Conservation (phyloP, 208 protist species). For the Acanthamoeba royreba region DNA sequence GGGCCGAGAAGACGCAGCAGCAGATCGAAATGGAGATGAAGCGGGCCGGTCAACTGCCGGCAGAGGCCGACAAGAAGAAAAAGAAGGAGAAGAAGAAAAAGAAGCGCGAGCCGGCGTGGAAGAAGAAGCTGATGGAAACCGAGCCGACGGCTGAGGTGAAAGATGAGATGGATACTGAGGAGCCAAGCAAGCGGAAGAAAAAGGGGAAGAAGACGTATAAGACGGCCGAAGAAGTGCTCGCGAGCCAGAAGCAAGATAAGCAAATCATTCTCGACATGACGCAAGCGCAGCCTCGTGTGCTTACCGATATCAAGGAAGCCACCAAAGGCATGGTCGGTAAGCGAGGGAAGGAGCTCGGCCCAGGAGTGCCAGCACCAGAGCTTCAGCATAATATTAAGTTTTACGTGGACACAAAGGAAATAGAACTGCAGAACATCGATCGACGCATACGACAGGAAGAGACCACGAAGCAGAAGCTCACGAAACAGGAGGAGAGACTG, state of each 20-base stretch:
- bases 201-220: not conserved
- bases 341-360: not conserved
- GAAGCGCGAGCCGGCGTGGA: not conserved
- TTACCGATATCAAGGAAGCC: not conserved
- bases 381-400: conserved; percentile 45
- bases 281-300: conserved; percentile 3
- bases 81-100: conserved; percentile 7
- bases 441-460: not conserved
- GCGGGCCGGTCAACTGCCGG: not conserved
- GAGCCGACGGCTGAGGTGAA: not conserved
- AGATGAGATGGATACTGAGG: not conserved
- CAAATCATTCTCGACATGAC: conserved; percentile 41
- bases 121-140: not conserved
- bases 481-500: not conserved
- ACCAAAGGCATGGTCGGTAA: not conserved
- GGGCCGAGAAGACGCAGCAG: conserved; percentile 7
- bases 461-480: not conserved
- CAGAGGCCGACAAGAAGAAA: not conserved
- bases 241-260: not conserved
- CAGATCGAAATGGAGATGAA: conserved; percentile 27
- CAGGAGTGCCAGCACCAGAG: conserved; percentile 29
- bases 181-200: not conserved
- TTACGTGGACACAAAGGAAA: conserved; percentile 31
- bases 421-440: conserved; percentile 20
- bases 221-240: conserved; percentile 5